Base-by-base conservation (phyloP, 345 rosid species). In the Fremontodendron californicum region DNA sequence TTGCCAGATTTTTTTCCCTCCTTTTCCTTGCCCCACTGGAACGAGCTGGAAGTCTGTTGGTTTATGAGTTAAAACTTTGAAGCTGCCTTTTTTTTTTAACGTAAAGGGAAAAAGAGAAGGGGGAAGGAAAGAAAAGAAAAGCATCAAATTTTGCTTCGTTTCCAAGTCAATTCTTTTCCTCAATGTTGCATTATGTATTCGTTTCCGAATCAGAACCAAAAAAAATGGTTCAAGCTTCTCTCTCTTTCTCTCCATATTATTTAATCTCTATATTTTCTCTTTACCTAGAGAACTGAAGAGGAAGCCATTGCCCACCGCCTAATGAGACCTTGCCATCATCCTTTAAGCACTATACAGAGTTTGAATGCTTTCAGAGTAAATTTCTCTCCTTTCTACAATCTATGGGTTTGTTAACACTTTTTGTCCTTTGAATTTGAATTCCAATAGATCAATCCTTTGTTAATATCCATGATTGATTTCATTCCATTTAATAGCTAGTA, bases 361-460 rank as follows among this genome's bases (percentile, higher is more conserved):
- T 77, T 96, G 79, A 93, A 96, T 78, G 79, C 81, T 42, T 91
- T 86, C 78, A 87, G 89, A 85, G 98, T 96, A 88, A 81, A 71
- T 68, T 74, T 35, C 61, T 40, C 31, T 75, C 63, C 57, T 45
- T 54, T 72, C 71, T 29, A 58, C 71, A 31, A 15, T 21, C 63
- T 18, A 16, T 61, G 58, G 15, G 46, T 21, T 57, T 42, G 55
- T 12, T 69, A 27, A 33, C 33, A 9, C 18, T 72, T 40, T n/a
- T 61, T 39, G 31, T 19, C 27, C 21, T 49, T 21, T 62, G 25
- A 58, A 71, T 83, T 58, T 57, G 55, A 33, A 46, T 71, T 46
- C 42, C 7, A 15, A 70, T 67, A 75, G 57, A 58, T 19, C 51
- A 64, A 48, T 71, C 25, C n/a, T 9, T 43, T 42, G n/a, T 61